Evolutionary conservation across 257 asterid genomes (phyloP).

Genomic region (Marsdenia floribunda): DNA sequence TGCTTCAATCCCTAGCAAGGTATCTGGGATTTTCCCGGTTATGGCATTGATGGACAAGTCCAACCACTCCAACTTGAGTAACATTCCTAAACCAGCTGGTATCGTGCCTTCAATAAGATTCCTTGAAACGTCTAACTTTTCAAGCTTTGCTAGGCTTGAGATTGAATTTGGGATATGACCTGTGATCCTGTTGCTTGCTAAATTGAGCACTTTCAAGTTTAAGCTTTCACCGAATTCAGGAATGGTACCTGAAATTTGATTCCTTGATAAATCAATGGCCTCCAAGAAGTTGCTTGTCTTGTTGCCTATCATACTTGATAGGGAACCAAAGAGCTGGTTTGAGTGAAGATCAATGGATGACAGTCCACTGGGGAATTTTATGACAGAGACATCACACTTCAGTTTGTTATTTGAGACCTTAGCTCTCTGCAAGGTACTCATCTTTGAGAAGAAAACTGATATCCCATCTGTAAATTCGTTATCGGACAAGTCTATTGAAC

Average conservation of each 20-base stretch:
- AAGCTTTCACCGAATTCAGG: slow-evolving; percentile 48
- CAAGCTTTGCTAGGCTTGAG: slow-evolving; percentile 50
- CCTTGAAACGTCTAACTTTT: slow-evolving; percentile 63
- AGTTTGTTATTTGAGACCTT: slow-evolving; percentile 65
- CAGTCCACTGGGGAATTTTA: slow-evolving; percentile 58
- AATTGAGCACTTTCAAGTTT: slow-evolving; percentile 51
- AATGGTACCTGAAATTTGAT: slow-evolving; percentile 58
- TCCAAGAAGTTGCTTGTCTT: slow-evolving; percentile 56
- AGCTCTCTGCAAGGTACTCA: slow-evolving; percentile 46
- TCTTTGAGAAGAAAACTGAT: slow-evolving; percentile 43
- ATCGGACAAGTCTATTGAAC: slow-evolving; percentile 66
- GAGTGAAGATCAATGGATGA: slow-evolving; percentile 60
- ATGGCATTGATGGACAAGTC: slow-evolving; percentile 63
- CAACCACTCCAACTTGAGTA: slow-evolving; percentile 69
- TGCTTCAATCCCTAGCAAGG: slow-evolving; percentile 47
- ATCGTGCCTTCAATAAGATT: slow-evolving; percentile 70
- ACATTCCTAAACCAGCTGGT: slow-evolving; percentile 53
- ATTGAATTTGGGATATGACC: slow-evolving; percentile 71
- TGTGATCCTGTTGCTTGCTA: slow-evolving; percentile 61
- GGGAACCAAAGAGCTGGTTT: slow-evolving; percentile 64
- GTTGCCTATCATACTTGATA: slow-evolving; percentile 42
- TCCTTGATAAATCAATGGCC: slow-evolving; percentile 54
- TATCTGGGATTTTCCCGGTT: slow-evolving; percentile 57
- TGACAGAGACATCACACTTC: slow-evolving; percentile 45
- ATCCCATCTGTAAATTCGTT: slow-evolving; percentile 65